A percentile compares a stretch with the other conserved stretches of the same genome.
Conservation (phyloP, 2,329 filamentous ascomycete species). For the Colletotrichum camelliae region DNA sequence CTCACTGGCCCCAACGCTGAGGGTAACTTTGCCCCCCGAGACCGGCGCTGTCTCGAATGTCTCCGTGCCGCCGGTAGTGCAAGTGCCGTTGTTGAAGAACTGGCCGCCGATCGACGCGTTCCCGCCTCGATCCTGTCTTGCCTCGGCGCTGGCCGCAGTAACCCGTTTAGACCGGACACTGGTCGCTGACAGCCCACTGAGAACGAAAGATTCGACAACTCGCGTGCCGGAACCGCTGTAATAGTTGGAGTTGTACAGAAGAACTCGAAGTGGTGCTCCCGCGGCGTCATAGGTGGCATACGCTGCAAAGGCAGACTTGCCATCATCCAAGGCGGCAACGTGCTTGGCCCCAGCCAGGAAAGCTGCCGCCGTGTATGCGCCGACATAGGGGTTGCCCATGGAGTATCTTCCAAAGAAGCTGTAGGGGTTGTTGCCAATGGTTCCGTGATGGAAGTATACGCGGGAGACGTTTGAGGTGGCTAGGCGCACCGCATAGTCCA, state of each 20-base stretch:
- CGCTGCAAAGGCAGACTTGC: conserved; percentile 45
- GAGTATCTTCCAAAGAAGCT: conserved; percentile 53
- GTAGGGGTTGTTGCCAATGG: conserved; percentile 55
- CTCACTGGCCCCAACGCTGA: conserved; percentile 25
- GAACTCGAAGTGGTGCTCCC: conserved; percentile 25
- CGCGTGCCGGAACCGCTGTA: conserved; percentile 27
- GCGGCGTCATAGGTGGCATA: conserved; percentile 46
- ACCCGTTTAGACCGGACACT: not conserved
- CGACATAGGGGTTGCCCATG: conserved; percentile 58
- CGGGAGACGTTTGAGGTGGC: conserved; percentile 12
- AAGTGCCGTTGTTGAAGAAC: conserved; percentile 7
- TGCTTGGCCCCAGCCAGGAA: conserved; percentile 48
- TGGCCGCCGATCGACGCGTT: conserved; percentile 4
- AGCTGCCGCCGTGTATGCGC: conserved; percentile 51
- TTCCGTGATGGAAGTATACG: conserved; percentile 56
- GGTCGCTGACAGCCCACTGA: not conserved
- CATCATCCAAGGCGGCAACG: conserved; percentile 50
- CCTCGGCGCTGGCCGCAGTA: conserved; percentile 1
- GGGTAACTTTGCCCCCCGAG: not conserved
- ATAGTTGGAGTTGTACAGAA: conserved; percentile 54
- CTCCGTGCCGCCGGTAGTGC: not conserved
- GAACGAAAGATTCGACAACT: not conserved
- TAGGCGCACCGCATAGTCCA: conserved; percentile 36
- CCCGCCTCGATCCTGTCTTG: conserved; percentile 8
- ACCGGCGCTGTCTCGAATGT: not conserved